phyloP scores from a whole-genome alignment of 768 basidiomycete species.

The Leccinum subtestaceum region DNA sequence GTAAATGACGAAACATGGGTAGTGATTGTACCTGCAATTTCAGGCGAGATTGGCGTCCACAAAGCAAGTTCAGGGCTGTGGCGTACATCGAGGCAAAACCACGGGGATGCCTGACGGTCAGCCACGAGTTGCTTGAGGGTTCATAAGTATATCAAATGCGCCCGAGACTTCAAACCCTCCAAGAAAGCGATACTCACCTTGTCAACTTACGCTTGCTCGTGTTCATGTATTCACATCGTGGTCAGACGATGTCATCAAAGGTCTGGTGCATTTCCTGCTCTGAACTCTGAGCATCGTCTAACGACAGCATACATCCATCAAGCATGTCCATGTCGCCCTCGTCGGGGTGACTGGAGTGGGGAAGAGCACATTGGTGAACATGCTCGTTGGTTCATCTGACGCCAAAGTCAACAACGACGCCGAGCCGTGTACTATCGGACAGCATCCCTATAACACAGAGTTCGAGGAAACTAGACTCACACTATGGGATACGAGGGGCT shows the following conservation, averaged over 20 bases:
- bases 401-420: constrained; percentile 10
- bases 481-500: constrained; percentile 17
- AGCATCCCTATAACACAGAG: neutral
- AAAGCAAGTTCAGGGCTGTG: neutral
- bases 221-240: neutral
- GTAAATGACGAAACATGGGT: neutral
- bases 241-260: neutral
- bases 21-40: neutral
- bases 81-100: constrained; percentile 4
- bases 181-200: neutral
- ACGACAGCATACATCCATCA: constrained; percentile 3
- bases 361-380: constrained; percentile 18
- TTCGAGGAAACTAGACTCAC: neutral
- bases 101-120: neutral
- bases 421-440: constrained; percentile 1
- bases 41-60: neutral
- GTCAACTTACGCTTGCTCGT: neutral
- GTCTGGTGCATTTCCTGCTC: neutral
- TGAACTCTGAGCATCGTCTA: neutral
- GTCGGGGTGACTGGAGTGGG: constrained; percentile 14
- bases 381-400: constrained; percentile 1
- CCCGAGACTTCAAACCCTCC: neutral
- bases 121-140: neutral
- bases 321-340: neutral
- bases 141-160: neutral